Evolutionary conservation across 164 flowering plant genomes (phyloP).

Genomic region (Euptelea pleiosperma): DNA sequence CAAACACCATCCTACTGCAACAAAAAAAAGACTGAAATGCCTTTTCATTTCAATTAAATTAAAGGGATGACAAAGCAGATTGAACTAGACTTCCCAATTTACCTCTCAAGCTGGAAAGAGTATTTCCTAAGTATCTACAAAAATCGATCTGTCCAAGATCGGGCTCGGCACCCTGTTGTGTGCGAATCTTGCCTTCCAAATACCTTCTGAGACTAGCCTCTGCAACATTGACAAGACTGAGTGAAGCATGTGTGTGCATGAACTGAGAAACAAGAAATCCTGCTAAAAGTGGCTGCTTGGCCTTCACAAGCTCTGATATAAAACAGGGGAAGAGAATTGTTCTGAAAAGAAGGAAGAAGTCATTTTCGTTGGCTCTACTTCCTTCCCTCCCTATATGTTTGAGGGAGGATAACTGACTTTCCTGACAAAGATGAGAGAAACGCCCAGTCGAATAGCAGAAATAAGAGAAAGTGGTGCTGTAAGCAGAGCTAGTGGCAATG

Average conservation of each 20-base stretch:
- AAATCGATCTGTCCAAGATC: slow-evolving; percentile 15
- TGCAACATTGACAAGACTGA: slow-evolving; percentile 66
- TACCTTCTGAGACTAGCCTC: slow-evolving; percentile 64
- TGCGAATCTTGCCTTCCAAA: slow-evolving; percentile 45
- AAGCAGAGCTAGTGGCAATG: slow-evolving; percentile 40
- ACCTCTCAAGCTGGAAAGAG: slow-evolving; percentile 39
- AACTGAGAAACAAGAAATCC: slow-evolving; percentile 67
- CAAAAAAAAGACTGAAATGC: neutral
- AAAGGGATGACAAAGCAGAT: slow-evolving; percentile 52
- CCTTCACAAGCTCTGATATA: slow-evolving; percentile 74
- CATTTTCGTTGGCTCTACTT: slow-evolving; percentile 8
- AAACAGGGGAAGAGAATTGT: slow-evolving; percentile 62
- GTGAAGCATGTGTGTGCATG: slow-evolving; percentile 71
- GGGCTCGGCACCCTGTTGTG: slow-evolving; percentile 22
- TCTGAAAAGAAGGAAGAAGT: slow-evolving; percentile 32
- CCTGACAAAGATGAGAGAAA: slow-evolving; percentile 54
- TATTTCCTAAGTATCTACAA: slow-evolving; percentile 33
- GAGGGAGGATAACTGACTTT: slow-evolving; percentile 30
- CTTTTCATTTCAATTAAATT: slow-evolving; percentile 32
- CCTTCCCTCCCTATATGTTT: slow-evolving; percentile 12
- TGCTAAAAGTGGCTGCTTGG: slow-evolving; percentile 68
- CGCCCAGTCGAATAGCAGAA: slow-evolving; percentile 64
- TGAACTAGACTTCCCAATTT: slow-evolving; percentile 39
- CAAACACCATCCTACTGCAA: no score
- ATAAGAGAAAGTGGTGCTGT: slow-evolving; percentile 54